A percentile compares a stretch with the other conserved stretches of the same genome.
Conservation (phyloP, 768 basidiomycete genomes). For the Boletus rubroflammeus region DNA sequence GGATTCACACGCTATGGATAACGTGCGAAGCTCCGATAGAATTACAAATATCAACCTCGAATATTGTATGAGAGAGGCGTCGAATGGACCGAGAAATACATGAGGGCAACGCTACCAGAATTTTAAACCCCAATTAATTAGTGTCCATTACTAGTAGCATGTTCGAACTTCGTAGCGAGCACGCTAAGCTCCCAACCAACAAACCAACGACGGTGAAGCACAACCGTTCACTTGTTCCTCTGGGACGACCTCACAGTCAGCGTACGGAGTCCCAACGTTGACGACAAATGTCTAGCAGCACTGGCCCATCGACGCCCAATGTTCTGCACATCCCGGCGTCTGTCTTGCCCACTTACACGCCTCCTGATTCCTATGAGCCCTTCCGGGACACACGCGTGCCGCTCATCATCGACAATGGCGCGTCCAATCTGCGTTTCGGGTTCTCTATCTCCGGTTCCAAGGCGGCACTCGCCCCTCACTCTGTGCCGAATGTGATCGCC, state of each 20-base stretch:
- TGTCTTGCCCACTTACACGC: conserved; percentile 33
- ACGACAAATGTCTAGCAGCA: conserved; percentile 13
- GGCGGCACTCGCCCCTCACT: conserved; percentile 41
- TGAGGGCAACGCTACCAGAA: too few relatives aligned
- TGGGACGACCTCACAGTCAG: background rate
- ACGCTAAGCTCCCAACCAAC: background rate
- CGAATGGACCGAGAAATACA: too few relatives aligned
- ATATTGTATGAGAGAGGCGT: too few relatives aligned
- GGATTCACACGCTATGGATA: too few relatives aligned
- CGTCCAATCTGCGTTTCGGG: conserved; percentile 78
- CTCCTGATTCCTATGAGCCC: conserved; percentile 45
- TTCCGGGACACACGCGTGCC: conserved; percentile 54
- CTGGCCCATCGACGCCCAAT: conserved; percentile 10
- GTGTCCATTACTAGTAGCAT: background rate
- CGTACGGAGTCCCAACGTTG: background rate
- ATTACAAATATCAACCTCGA: too few relatives aligned
- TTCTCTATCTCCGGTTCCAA: conserved; percentile 54
- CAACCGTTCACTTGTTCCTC: background rate
- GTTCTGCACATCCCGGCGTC: conserved; percentile 21
- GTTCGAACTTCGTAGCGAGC: background rate
- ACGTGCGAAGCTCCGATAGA: too few relatives aligned
- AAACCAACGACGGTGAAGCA: background rate
- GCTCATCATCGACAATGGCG: conserved; percentile 87
- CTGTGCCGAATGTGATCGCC: conserved; percentile 68
- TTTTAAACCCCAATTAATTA: too few relatives aligned